These are phyloP conservation scores for Pulveroboletus sp. DNA, from an alignment of 768 basidiomycete species.

Conservation along the genomic window DNA sequence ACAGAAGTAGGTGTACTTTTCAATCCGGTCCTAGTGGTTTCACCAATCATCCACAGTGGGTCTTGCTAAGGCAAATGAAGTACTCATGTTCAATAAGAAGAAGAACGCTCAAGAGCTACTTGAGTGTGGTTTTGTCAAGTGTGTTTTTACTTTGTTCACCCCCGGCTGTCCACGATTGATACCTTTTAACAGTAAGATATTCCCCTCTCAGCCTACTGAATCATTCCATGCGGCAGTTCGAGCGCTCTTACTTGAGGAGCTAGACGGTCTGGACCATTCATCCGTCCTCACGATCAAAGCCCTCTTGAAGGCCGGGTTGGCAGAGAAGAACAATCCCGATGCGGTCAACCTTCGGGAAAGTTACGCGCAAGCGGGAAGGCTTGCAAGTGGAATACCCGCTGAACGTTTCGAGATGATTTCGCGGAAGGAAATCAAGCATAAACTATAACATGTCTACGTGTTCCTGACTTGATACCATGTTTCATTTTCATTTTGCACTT, in stretches of 20 bases:
- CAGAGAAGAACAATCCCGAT: conserved; percentile 63
- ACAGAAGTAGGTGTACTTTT: conserved; percentile 47
- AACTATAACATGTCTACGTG: conserved; percentile 37
- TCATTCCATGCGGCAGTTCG: conserved; percentile 55
- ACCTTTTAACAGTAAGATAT: conserved; percentile 47
- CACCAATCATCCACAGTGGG: conserved; percentile 49
- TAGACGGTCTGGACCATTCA: conserved; percentile 54
- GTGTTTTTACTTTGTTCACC: conserved; percentile 10
- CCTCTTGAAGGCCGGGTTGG: conserved; percentile 52
- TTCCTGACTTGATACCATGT: too few species aligned
- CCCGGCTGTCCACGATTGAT: not conserved
- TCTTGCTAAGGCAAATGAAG: conserved; percentile 66
- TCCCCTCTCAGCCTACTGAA: conserved; percentile 48
- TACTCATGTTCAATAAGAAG: conserved; percentile 68
- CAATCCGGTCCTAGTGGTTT: not conserved
- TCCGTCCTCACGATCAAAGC: conserved; percentile 53
- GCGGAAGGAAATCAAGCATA: conserved; percentile 64
- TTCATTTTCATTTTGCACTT: not conserved
- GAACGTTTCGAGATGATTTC: conserved; percentile 56
- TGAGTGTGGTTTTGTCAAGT: conserved; percentile 67
- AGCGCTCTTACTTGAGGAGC: conserved; percentile 46
- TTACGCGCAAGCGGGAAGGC: conserved; percentile 65
- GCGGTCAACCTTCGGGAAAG: conserved; percentile 66
- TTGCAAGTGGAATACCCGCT: conserved; percentile 57
- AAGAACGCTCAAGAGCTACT: conserved; percentile 56